Percentiles rank a stretch among this genome's conserved stretches.
Evolutionary conservation across 73 alveolate species (phyloP).

Genomic region (Symbiodinium pilosum): DNA sequence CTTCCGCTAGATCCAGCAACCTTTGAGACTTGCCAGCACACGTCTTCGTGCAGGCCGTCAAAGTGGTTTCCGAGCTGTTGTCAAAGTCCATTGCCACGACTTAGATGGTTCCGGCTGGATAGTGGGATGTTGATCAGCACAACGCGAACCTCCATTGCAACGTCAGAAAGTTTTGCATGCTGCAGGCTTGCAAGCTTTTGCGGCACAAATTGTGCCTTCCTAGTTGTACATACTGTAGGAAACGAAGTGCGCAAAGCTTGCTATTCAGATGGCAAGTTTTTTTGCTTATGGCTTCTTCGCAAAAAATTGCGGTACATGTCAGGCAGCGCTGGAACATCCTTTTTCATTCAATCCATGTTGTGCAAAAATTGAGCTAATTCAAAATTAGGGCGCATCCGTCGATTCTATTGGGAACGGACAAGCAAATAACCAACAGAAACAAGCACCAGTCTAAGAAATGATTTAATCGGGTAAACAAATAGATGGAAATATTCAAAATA

Average conservation of each 20-base stretch:
- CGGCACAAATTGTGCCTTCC: background rate
- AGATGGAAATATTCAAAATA: no score
- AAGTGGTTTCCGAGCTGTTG: conserved; percentile 23
- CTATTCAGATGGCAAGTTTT: background rate
- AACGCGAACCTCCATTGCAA: background rate
- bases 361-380: no score
- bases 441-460: no score
- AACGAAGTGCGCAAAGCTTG: background rate
- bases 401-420: no score
- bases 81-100: background rate
- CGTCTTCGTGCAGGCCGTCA: conserved; percentile 27
- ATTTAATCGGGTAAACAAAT: no score
- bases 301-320: no score
- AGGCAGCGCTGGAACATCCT: no score
- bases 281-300: background rate
- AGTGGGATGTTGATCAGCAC: no score
- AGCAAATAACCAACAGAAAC: no score
- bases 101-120: background rate
- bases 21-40: background rate
- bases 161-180: background rate
- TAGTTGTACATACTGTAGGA: background rate
- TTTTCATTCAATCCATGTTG: no score
- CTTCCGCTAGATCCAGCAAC: background rate
- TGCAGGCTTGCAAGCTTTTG: background rate
- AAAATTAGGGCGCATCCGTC: no score